These are phyloP conservation scores for Colletotrichum abscissum DNA, from an alignment of 2,329 filamentous ascomycete genomes.

Conservation along the genomic window DNA sequence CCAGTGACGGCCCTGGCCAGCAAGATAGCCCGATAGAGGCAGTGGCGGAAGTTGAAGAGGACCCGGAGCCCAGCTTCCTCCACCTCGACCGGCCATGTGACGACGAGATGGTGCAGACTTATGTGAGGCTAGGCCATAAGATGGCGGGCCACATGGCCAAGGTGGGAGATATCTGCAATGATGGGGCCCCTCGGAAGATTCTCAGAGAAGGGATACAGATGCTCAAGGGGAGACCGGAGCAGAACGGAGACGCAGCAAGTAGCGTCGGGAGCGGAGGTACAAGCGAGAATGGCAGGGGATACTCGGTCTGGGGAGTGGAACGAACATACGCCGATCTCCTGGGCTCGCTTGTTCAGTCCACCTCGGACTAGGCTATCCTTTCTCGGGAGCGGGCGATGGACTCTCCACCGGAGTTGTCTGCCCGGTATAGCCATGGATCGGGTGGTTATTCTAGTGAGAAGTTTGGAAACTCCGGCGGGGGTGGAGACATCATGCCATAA, in stretches of 20 bases:
- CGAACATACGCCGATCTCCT: conserved; percentile 3
- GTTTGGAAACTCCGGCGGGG: conserved; percentile 5
- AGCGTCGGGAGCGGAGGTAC: neutral
- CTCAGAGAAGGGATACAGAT: conserved; percentile 36
- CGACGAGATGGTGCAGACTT: conserved; percentile 68
- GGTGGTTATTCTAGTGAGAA: neutral
- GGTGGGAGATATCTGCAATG: conserved; percentile 59
- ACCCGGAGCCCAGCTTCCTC: conserved; percentile 53
- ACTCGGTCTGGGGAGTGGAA: conserved; percentile 5
- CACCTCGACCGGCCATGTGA: conserved; percentile 66
- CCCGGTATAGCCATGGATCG: neutral
- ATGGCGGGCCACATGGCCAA: conserved; percentile 64
- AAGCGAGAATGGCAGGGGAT: too few relatives aligned
- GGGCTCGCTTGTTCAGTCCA: neutral
- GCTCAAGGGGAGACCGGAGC: neutral
- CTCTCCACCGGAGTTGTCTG: neutral
- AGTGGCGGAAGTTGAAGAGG: neutral
- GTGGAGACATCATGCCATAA: neutral
- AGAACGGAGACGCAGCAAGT: neutral
- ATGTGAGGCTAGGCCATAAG: conserved; percentile 57
- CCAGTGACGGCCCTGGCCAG: conserved; percentile 22
- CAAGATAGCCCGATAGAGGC: neutral
- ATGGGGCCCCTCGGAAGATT: conserved; percentile 36
- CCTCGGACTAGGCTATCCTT: neutral
- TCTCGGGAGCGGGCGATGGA: too few relatives aligned